Evolutionary conservation across 192 early-diverging fungal genomes (phyloP).

Genomic region (Linnemannia zychae): DNA sequence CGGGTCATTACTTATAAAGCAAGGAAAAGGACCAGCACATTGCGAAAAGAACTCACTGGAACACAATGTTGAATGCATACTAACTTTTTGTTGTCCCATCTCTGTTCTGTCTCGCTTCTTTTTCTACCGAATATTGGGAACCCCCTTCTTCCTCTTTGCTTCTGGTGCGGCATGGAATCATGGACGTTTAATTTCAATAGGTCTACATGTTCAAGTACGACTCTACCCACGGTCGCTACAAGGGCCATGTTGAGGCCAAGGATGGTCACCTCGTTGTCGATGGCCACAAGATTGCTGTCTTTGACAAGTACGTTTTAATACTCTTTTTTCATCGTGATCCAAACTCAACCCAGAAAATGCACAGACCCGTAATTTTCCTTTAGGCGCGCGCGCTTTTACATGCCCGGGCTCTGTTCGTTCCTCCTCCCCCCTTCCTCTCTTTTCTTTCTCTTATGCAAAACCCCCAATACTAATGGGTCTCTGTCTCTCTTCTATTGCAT

Average conservation of each 20-base stretch:
- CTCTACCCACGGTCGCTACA: conserved; percentile 97
- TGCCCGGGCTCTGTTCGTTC: not conserved
- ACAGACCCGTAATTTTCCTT: not conserved
- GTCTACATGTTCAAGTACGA: conserved; percentile 98
- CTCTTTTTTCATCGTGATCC: not conserved
- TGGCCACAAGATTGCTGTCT: conserved; percentile 83
- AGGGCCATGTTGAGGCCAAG: conserved; percentile 83
- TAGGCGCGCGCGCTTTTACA: not conserved
- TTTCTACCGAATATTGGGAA: not conserved
- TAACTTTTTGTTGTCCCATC: not conserved
- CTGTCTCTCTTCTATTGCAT: not conserved
- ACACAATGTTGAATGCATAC: not conserved
- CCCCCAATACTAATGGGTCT: not conserved
- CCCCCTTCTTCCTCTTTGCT: not conserved
- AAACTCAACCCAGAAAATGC: conserved; percentile 7
- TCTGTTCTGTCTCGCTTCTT: not conserved
- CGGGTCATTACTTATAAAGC: too few relatives aligned
- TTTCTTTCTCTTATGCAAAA: not conserved
- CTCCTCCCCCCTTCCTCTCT: not conserved
- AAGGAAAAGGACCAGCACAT: not conserved
- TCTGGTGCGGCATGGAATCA: not conserved
- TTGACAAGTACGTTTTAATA: conserved; percentile 60
- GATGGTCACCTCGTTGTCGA: conserved; percentile 93
- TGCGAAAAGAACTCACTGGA: not conserved
- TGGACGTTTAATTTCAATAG: conserved; percentile 28